Conservation (phyloP, 148 eudicot species). For the Suaeda aralocaspica region DNA sequence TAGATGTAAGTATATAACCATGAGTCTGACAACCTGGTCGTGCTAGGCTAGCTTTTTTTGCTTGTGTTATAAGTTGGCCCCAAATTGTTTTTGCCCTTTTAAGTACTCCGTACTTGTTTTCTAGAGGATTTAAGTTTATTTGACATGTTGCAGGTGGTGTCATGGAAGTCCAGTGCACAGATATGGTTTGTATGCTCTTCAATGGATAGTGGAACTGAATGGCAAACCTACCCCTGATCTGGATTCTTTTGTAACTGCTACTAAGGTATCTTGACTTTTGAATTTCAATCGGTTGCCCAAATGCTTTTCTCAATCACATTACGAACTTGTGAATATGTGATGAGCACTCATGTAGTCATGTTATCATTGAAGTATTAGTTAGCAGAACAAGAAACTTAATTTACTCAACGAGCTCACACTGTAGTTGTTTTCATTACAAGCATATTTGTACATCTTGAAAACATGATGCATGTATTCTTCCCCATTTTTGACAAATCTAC, state of each 20-base stretch:
- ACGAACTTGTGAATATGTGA: not conserved
- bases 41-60: not conserved
- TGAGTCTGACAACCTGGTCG: not conserved
- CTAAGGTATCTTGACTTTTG: slow-evolving; percentile 51
- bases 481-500: not conserved
- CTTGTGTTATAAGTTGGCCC: not conserved
- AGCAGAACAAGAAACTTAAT: too few relatives aligned
- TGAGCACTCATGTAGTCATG: not conserved
- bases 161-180: slow-evolving; percentile 91
- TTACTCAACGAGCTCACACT: not conserved
- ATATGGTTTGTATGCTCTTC: slow-evolving; percentile 89
- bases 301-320: not conserved
- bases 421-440: not conserved
- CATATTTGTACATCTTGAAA: not conserved
- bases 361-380: too few relatives aligned
- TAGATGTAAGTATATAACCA: not conserved
- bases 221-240: slow-evolving; percentile 88
- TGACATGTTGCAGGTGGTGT: slow-evolving; percentile 58
- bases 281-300: not conserved
- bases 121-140: not conserved
- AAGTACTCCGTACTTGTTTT: too few relatives aligned
- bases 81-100: not conserved
- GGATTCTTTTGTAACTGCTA: slow-evolving; percentile 76
- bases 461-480: not conserved
- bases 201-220: slow-evolving; percentile 94